These are phyloP conservation scores for Hortiboletus campestris DNA, from an alignment of 768 basidiomycete species.

Conservation along the genomic window DNA sequence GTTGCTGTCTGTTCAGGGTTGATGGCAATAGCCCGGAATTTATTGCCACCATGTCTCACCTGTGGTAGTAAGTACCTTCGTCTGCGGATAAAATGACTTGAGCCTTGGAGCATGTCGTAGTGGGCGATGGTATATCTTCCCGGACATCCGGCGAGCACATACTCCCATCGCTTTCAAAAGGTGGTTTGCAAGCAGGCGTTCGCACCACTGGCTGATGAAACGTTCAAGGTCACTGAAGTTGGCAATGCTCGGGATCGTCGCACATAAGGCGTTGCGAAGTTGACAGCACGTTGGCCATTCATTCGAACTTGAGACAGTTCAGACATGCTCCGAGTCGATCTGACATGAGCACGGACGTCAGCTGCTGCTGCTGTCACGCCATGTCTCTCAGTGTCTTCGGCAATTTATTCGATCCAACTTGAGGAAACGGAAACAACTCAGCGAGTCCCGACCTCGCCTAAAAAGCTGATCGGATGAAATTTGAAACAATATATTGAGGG, in stretches of 20 bases:
- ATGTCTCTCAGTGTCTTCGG: not conserved
- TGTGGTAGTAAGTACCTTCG: no score
- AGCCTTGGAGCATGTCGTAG: not conserved
- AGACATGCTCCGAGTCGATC: no score
- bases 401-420: not conserved
- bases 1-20: no score
- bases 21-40: no score
- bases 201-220: not conserved
- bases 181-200: not conserved
- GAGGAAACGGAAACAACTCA: not conserved
- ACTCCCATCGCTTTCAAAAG: not conserved
- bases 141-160: not conserved
- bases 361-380: not conserved
- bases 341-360: no score
- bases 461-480: no score
- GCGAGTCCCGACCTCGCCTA: not conserved
- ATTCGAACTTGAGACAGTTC: no score
- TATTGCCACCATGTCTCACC: no score
- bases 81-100: not conserved
- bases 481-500: no score
- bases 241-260: not conserved
- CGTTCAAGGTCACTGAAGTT: no score
- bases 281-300: not conserved
- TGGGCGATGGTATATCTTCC: no score
- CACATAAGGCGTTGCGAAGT: not conserved